These are phyloP conservation scores for Suillus brevipes DNA, from an alignment of 768 basidiomycete species.

Conservation along the genomic window DNA sequence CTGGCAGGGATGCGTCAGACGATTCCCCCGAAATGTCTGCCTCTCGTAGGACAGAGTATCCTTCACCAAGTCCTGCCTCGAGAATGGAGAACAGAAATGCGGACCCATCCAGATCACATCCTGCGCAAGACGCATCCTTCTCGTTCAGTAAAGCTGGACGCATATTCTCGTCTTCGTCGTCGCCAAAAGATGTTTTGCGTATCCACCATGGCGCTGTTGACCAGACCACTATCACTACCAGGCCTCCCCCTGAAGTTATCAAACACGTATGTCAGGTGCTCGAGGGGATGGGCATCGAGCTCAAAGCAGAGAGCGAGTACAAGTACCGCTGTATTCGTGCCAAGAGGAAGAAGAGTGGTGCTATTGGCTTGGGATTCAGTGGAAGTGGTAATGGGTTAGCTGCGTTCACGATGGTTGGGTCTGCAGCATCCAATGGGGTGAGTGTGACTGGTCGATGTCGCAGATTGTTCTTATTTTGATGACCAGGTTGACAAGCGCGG, in stretches of 20 bases:
- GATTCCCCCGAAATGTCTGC: slow-evolving; percentile 17
- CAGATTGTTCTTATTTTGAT: slow-evolving; percentile 12
- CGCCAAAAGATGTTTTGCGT: slow-evolving; percentile 56
- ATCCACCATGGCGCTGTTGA: slow-evolving; percentile 94
- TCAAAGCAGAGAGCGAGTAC: slow-evolving; percentile 86
- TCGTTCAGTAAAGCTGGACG: slow-evolving; percentile 41
- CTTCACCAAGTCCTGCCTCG: slow-evolving; percentile 31
- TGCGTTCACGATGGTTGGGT: slow-evolving; percentile 76
- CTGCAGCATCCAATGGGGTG: slow-evolving; percentile 85
- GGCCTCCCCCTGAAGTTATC: slow-evolving; percentile 85
- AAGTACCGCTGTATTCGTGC: slow-evolving; percentile 83
- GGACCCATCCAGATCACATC: slow-evolving; percentile 23
- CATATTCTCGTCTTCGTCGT: slow-evolving; percentile 33
- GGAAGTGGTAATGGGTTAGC: slow-evolving; percentile 52
- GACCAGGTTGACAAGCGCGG: slow-evolving; percentile 85
- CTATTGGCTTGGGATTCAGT: slow-evolving; percentile 46
- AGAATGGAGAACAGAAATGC: slow-evolving; percentile 24
- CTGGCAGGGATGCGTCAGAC: slow-evolving; percentile 27
- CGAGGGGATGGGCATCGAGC: slow-evolving; percentile 86
- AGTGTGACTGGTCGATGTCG: slow-evolving; percentile 32
- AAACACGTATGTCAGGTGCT: slow-evolving; percentile 79
- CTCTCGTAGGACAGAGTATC: slow-evolving; percentile 22
- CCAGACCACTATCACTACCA: slow-evolving; percentile 82
- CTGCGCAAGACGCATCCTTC: slow-evolving; percentile 28
- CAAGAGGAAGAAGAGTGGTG: slow-evolving; percentile 65